These are phyloP conservation scores for Populus pruinosa DNA, from an alignment of 345 rosid genomes.

Conservation along the genomic window DNA sequence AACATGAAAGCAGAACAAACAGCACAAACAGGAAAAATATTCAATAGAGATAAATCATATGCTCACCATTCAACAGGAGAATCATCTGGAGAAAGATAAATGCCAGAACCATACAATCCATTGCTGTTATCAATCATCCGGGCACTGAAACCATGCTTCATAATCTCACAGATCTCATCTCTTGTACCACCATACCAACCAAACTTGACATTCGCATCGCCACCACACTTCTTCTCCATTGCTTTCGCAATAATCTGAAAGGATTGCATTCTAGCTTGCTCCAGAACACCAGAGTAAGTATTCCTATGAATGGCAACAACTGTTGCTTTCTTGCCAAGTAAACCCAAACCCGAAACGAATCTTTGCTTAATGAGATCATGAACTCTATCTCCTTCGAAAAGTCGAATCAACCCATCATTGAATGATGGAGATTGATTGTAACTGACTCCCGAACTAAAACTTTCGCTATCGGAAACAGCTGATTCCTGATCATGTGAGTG, in stretches of 20 bases:
- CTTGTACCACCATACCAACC: constrained; percentile 62
- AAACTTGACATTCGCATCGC: constrained; percentile 49
- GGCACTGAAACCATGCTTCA: constrained; percentile 61
- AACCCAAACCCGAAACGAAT: constrained; percentile 41
- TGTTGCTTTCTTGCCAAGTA: constrained; percentile 31
- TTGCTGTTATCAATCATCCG: constrained; percentile 16
- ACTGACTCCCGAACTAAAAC: constrained; percentile 31
- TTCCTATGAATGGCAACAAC: constrained; percentile 48
- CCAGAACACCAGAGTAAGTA: constrained; percentile 22
- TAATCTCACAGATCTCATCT: constrained; percentile 40
- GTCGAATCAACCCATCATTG: constrained; percentile 28
- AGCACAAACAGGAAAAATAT: background rate
- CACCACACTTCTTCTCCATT: constrained; percentile 43
- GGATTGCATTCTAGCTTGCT: constrained; percentile 52
- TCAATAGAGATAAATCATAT: background rate
- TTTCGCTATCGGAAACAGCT: constrained; percentile 54
- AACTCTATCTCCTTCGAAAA: constrained; percentile 47
- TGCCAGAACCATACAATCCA: constrained; percentile 55
- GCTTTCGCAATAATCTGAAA: constrained; percentile 55
- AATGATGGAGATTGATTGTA: background rate
- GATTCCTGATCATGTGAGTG: constrained; percentile 32
- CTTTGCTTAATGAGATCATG: constrained; percentile 42
- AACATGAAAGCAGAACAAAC: background rate
- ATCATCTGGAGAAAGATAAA: constrained; percentile 58
- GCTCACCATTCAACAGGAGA: constrained; percentile 60